Evolutionary conservation across 768 basidiomycete species (phyloP).

Genomic region (Suillus subluteus): DNA sequence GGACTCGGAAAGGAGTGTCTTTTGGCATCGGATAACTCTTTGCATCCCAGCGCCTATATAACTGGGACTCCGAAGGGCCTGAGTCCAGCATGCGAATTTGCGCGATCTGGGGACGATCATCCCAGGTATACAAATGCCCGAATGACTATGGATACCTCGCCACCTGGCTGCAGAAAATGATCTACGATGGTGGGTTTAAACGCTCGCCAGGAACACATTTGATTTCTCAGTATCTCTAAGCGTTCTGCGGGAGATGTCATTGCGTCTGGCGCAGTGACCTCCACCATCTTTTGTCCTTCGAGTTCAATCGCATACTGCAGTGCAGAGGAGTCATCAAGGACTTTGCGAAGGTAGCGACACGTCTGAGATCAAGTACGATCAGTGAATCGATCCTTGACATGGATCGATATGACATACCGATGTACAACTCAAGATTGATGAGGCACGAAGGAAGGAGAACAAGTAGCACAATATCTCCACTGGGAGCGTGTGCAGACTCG

Average conservation of each 20-base stretch:
- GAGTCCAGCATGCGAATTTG: constrained; percentile 3
- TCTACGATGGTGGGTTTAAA: background rate
- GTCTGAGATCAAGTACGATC: background rate
- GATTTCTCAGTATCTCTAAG: constrained; percentile 1
- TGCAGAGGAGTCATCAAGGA: background rate
- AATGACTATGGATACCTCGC: background rate
- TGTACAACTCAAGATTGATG: constrained; percentile 1
- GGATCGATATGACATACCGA: background rate
- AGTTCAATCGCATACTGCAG: constrained; percentile 7
- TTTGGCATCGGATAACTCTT: background rate
- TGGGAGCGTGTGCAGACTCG: background rate
- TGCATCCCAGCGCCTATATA: constrained; percentile 1
- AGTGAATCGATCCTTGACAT: background rate
- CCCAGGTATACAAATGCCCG: background rate
- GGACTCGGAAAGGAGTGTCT: background rate
- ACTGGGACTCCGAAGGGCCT: background rate
- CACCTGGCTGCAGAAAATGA: background rate
- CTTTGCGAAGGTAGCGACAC: constrained; percentile 5
- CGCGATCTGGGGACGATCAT: background rate
- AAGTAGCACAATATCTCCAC: background rate
- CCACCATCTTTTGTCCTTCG: constrained; percentile 6
- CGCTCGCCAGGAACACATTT: constrained; percentile 3
- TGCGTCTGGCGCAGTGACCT: background rate
- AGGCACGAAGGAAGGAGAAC: background rate
- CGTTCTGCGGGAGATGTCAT: constrained; percentile 1